phyloP scores from a whole-genome alignment of 2,329 filamentous ascomycete genomes.

The Arthrobotrys megalospora region DNA sequence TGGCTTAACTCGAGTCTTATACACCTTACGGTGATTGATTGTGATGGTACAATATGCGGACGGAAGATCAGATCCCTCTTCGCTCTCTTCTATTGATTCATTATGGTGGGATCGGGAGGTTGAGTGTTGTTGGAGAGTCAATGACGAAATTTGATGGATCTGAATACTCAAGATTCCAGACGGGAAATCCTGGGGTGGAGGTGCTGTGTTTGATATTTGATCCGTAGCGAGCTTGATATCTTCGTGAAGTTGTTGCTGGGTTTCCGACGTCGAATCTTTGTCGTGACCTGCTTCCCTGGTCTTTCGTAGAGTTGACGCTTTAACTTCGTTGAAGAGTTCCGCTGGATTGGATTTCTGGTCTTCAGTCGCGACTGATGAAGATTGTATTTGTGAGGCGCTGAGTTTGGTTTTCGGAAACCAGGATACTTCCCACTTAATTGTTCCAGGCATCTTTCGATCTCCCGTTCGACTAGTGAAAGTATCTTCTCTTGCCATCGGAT shows the following conservation, averaged over 20 bases:
- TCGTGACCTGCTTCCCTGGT: slow-evolving; percentile 76
- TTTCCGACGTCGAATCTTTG: slow-evolving; percentile 73
- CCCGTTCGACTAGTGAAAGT: slow-evolving; percentile 84
- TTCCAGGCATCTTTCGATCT: slow-evolving; percentile 91
- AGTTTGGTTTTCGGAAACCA: slow-evolving; percentile 89
- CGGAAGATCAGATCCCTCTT: slow-evolving; percentile 76
- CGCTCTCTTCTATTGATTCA: slow-evolving; percentile 74
- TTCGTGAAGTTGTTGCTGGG: slow-evolving; percentile 78
- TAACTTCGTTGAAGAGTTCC: slow-evolving; percentile 60
- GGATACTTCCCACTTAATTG: slow-evolving; percentile 95
- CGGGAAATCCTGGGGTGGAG: slow-evolving; percentile 75
- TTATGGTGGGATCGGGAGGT: slow-evolving; percentile 51
- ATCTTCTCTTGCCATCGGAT: slow-evolving; percentile 84
- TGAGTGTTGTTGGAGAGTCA: slow-evolving; percentile 69
- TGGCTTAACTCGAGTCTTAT: slow-evolving; percentile 81
- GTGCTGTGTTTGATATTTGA: slow-evolving; percentile 78
- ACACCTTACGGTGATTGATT: slow-evolving; percentile 79
- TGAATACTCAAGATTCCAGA: slow-evolving; percentile 80
- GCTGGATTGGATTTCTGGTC: slow-evolving; percentile 32
- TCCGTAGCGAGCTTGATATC: slow-evolving; percentile 76
- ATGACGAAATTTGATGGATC: slow-evolving; percentile 80
- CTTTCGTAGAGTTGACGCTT: slow-evolving; percentile 73
- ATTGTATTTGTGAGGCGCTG: slow-evolving; percentile 24
- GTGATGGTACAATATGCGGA: slow-evolving; percentile 81
- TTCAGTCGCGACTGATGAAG: slow-evolving; percentile 16